Evolutionary conservation across 1,284 basidiomycete species (phyloP).

Genomic region (Pyrrhoderma noxium): DNA sequence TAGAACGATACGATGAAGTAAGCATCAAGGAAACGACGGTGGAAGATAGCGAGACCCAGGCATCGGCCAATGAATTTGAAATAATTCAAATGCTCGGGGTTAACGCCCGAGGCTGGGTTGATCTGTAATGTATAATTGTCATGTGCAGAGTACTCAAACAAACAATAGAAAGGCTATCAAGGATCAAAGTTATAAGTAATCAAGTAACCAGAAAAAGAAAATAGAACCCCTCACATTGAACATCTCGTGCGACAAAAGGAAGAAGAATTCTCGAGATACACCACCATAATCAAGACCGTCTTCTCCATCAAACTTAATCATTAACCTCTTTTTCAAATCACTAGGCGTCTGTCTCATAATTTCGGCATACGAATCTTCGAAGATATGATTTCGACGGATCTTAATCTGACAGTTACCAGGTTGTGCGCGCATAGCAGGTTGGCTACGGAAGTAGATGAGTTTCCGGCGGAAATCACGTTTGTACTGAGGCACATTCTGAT

Average conservation of each 20-base stretch:
- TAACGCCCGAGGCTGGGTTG: slow-evolving; percentile 91
- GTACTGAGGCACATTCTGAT: slow-evolving; percentile 97
- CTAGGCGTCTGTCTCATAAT: slow-evolving; percentile 93
- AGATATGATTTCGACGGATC: slow-evolving; percentile 85
- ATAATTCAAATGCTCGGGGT: slow-evolving; percentile 95
- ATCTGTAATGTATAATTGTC: slow-evolving; percentile 96
- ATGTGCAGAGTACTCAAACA: slow-evolving; percentile 95
- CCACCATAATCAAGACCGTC: slow-evolving; percentile 98
- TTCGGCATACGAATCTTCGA: slow-evolving; percentile 95
- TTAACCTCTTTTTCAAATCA: slow-evolving; percentile 93
- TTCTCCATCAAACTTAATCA: slow-evolving; percentile 99
- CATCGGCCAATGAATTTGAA: slow-evolving; percentile 96
- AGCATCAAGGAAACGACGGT: slow-evolving; percentile 90
- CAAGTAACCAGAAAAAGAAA: background rate
- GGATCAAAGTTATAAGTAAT: background rate
- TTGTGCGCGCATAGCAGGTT: slow-evolving; percentile 86
- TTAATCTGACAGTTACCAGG: slow-evolving; percentile 96
- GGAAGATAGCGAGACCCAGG: slow-evolving; percentile 90
- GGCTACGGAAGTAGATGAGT: slow-evolving; percentile 97
- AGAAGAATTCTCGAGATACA: slow-evolving; percentile 81
- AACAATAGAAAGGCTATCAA: slow-evolving; percentile 77
- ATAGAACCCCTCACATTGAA: slow-evolving; percentile 54
- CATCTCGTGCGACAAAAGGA: slow-evolving; percentile 93
- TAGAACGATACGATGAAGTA: slow-evolving; percentile 97
- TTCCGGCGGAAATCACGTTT: slow-evolving; percentile 99